Evolutionary conservation across 768 basidiomycete species (phyloP), one percentile per base, ranked within the genome.

Genomic region (Tulasnella sp.): DNA sequence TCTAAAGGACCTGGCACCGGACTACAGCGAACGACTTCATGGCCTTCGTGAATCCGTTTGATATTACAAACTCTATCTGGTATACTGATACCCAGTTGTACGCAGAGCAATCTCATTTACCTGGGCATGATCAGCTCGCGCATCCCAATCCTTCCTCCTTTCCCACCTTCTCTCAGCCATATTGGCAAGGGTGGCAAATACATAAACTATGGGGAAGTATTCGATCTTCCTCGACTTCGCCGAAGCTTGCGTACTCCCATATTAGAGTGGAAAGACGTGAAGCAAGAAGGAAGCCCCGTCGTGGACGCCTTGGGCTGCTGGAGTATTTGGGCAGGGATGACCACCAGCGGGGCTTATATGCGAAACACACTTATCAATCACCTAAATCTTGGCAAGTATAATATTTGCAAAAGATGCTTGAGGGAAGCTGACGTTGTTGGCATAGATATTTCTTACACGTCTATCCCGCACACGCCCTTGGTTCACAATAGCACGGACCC

Each of bases 261-360:
- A 17, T 80, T 91, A 4, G 89, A 91, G 81, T 91, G 89, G 89
- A 84, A 86, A 69, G 86, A 90, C 77, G 86, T 91, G 69, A 91
- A 91, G 80, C 82, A 87, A 74, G 80, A 80, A 22, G 79, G 79
- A 72, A 45, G 58, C 31, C 54, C 25, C 19, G 74, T 74, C 38
- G 81, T 31, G 49, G 85, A 86, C 15, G 83, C 81, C 29, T 34
- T 81, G 22, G 85, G 77, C 38, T 86, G 85, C 77, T 86, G 85
- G 85, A 84, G 83, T 78, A 78, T 84, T 8, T 86, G 85, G 85
- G 82, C 83, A 38, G 68, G 68, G 68, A 70, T 40, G 39, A 70
- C 36, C 0, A 40, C 31, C 22, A n/a, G 15, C 19, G 25, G 29
- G n/a, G 36, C 34, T 29, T 70, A 70, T 40, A 70, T 70, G 68